Evolutionary conservation across 805 yeast genomes (phyloP).

Genomic region (Wickerhamomyces ciferrii): DNA sequence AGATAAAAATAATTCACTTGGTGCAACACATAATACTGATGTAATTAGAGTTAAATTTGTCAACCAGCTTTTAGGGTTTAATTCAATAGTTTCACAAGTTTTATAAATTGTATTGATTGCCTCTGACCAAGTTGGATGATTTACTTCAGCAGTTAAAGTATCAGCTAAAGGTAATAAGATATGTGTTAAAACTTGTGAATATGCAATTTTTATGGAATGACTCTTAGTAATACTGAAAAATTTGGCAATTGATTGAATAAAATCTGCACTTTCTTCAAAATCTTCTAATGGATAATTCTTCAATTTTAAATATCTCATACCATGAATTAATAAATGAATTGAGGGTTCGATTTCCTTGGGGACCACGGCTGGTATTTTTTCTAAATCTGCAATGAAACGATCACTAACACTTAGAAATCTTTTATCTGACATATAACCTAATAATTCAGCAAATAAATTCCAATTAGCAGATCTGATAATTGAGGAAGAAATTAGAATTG

Average conservation of each 20-base stretch:
- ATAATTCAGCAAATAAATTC: constrained; percentile 82
- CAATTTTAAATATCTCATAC: constrained; percentile 81
- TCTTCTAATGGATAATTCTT: constrained; percentile 82
- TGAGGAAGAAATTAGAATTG: constrained; percentile 57
- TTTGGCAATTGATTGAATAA: constrained; percentile 78
- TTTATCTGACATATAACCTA: constrained; percentile 87
- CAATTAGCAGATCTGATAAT: constrained; percentile 86
- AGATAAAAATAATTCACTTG: constrained; percentile 64
- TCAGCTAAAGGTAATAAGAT: constrained; percentile 81
- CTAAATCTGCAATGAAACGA: constrained; percentile 87
- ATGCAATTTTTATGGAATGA: constrained; percentile 64
- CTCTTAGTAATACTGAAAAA: constrained; percentile 67
- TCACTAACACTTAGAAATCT: constrained; percentile 88
- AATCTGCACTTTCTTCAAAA: constrained; percentile 92
- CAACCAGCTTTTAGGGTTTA: constrained; percentile 54
- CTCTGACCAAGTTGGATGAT: constrained; percentile 92
- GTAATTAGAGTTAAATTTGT: constrained; percentile 62
- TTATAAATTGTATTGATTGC: constrained; percentile 63
- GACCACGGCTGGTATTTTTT: constrained; percentile 59
- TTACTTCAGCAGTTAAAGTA: constrained; percentile 85
- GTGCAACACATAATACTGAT: constrained; percentile 74
- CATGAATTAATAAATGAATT: constrained; percentile 73
- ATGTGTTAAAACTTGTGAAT: constrained; percentile 77
- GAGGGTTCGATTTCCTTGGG: constrained; percentile 52
- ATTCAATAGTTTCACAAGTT: constrained; percentile 39